Base-by-base conservation (phyloP, 1,284 basidiomycete genomes). In the Ustanciosporium gigantosporum region DNA sequence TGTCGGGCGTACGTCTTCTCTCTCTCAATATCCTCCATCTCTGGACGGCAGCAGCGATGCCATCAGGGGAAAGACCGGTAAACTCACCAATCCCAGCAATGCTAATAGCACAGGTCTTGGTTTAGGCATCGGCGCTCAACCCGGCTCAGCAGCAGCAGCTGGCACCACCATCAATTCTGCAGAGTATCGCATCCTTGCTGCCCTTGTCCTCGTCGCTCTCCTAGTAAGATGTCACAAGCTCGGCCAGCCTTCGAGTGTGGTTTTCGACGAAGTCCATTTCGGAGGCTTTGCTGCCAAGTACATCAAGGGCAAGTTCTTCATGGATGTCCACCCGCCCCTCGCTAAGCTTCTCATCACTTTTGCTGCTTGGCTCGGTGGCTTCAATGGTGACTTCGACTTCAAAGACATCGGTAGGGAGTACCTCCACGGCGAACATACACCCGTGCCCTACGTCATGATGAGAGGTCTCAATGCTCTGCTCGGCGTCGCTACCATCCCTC, bases 271-370 rank as follows among this genome's bases (percentile, higher is more conserved):
- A 40, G 75, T 77, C 15, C 75, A 77, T 50, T 77, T 77, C 48
- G 75, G 75, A 17, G 73, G 74, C 17, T 70, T 95, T 76, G 89
- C 92, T 2, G 84, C 85, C 44, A 91, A 90, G 52, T 94, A 81
- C 78, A 89, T 93, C 82, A 89, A 90, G 79, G 89, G 88, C 14
- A 84, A 85, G 42, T 94, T 92, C 81, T 91, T 80, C 85, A 84
- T 99, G 79, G 95, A 99, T 75, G 94, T 99, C 1, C 94, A 99
- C 77, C 94, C 95, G 0, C 95, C 95, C 2, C 82, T 99, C 5
- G 94, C 93, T 24, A 98, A 98, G 77, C 83, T 99, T 19, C 82
- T 98, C 49, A 92, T 98, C 71, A 94, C 94, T 0, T 82, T 95
- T 21, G 88, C 89, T 6, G 92, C 86, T 0, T 94, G 88, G 75